phyloP scores from a whole-genome alignment of 2,329 filamentous ascomycete species.

The Mariannaea sp. region DNA sequence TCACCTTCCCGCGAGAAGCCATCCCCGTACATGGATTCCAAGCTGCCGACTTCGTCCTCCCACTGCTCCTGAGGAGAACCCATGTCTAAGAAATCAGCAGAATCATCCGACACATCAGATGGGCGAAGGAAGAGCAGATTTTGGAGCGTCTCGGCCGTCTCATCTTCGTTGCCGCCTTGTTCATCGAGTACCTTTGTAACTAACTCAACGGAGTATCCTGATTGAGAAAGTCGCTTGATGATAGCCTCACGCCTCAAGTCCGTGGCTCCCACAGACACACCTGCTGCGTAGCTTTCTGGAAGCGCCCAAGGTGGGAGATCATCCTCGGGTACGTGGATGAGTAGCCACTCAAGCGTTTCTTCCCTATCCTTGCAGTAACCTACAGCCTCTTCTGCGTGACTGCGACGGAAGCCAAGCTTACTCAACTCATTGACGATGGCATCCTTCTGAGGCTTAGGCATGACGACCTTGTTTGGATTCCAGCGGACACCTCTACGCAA shows the following conservation, averaged over 20 bases:
- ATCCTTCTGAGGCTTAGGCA: conserved; percentile 62
- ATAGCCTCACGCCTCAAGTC: conserved; percentile 81
- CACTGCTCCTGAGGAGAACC: conserved; percentile 68
- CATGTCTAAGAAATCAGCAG: conserved; percentile 52
- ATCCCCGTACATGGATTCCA: conserved; percentile 86
- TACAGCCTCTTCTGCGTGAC: conserved; percentile 86
- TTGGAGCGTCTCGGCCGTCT: conserved; percentile 81
- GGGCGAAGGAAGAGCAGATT: conserved; percentile 44
- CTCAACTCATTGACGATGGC: conserved; percentile 73
- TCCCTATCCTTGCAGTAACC: conserved; percentile 88
- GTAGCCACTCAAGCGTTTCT: conserved; percentile 92
- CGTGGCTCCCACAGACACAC: conserved; percentile 81
- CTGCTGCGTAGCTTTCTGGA: conserved; percentile 88
- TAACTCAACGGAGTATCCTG: conserved; percentile 84
- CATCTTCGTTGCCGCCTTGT: conserved; percentile 71
- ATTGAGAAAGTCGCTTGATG: conserved; percentile 78
- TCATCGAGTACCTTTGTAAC: conserved; percentile 78
- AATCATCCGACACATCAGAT: conserved; percentile 26
- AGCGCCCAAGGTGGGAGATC: conserved; percentile 92
- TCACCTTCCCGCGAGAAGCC: conserved; percentile 65
- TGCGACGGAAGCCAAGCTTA: conserved; percentile 83
- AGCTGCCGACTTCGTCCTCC: conserved; percentile 82
- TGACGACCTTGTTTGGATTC: conserved; percentile 78
- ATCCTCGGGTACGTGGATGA: conserved; percentile 96
- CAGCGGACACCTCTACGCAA: conserved; percentile 80